Base-by-base conservation (phyloP, 2,329 filamentous ascomycete species). In the Aspergillus sp. region DNA sequence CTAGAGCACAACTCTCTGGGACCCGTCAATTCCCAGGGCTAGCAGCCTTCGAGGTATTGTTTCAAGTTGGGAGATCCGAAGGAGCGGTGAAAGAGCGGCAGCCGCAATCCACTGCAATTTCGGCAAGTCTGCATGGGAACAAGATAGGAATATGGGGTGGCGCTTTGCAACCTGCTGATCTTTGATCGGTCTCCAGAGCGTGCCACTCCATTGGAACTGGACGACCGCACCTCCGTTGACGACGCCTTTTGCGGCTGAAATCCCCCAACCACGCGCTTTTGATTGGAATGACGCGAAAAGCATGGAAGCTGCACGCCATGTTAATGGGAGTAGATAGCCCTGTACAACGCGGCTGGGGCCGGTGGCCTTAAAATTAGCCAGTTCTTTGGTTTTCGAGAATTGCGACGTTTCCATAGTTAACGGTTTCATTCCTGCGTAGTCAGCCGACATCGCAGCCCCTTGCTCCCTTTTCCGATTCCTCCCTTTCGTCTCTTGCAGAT, bases 51-150 rank as follows among this genome's bases (percentile, higher is more conserved):
- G n/a, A n/a, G 27, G 30, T 34, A 28, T 42, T 39, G 20, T 42
- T 40, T 33, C 33, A 35, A 38, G 29, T 17, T 14, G 35, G 22
- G 31, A 25, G 28, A 31, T 11, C 33, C 29, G 26, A 42, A 47
- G 39, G 25, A 43, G 44, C 43, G 44, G 44, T 47, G 44, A 44
- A 30, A 29, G 28, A 13, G 16, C 24, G 30, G 19, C 19, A 31
- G 11, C 15, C 10, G 11, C 16, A 12, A 22, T 5, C 15, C 25
- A 26, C 25, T 11, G 25, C 10, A 26, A 26, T 26, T 26, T 26
- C 15, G 13, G 26, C 12, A 34, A 29, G 30, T 22, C 20, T 35
- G 35, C 20, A 36, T 12, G 22, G 26, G 24, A 32, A 17, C 24
- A 24, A 26, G 20, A 37, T 26, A 29, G 25, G 14, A 8, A 30